Base-by-base conservation (phyloP, 2,329 filamentous ascomycete genomes). In the Massarina eburnea region DNA sequence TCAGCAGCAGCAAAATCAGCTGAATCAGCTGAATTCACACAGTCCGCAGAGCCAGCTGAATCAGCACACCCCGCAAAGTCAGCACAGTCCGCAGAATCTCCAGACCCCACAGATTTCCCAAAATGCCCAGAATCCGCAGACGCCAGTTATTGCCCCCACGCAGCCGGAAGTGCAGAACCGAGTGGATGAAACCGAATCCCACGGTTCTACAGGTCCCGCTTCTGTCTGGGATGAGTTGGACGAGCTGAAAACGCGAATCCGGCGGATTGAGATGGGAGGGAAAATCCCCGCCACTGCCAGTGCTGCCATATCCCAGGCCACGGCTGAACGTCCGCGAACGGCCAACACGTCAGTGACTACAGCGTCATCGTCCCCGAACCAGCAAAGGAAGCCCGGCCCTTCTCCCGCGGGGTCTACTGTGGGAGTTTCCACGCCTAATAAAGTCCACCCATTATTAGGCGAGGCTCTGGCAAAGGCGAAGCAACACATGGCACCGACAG, bases 201-300 rank as follows among this genome's bases (percentile, higher is more conserved):
- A 88, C 26, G 80, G 86, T 22, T 97, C 94, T 0, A 94, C 89
- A 1, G 91, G 86, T 1, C 90, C 89, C 1, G 89, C 91, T 10
- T 96, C 91, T 0, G 89, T 99, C 2, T 99, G 94, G 94, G 94
- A 97, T 66, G 94, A 99, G 70, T 74, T 99, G 21, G 94, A 97
- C 59, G 94, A 97, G 54, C 75, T 99, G 37, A 97, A 97, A 68
- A 94, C 89, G 32, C 84, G 94, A 22, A 96, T 99, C 58, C 85
- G 89, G 58, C 88, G 90, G 49, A 80, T 99, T 8, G 94, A 97
- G 68, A 72, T 95, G 57, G 95, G 89, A 2, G 91, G 91, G 47
- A 96, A 95, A 70, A 75, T 94, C 26, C 91, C 91, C 0, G 76
- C 89, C 1, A 91, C 88, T 2, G 92, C 91, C 2, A 88, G 85